These are phyloP conservation scores for Lipomyces anomalus DNA, from an alignment of 805 yeast species.

Conservation along the genomic window DNA sequence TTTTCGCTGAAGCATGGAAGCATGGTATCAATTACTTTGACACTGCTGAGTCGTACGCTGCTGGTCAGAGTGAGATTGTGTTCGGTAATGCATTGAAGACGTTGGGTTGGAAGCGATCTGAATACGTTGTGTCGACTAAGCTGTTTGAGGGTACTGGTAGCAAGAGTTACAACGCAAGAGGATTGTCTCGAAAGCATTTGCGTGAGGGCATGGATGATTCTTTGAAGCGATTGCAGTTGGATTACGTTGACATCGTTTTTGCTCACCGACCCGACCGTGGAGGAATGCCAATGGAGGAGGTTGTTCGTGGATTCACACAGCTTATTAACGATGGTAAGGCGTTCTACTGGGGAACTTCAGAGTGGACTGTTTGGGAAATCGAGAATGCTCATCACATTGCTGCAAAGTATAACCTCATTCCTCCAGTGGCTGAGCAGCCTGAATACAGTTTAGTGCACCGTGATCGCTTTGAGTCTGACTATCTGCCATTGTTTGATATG, in stretches of 20 bases:
- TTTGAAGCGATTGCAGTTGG: slow-evolving; percentile 30
- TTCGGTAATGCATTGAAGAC: slow-evolving; percentile 31
- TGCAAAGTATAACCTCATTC: slow-evolving; percentile 30
- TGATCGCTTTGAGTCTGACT: slow-evolving; percentile 30
- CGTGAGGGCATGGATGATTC: slow-evolving; percentile 30
- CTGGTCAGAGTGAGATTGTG: slow-evolving; percentile 30
- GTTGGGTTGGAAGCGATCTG: slow-evolving; percentile 31
- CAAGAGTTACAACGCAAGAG: slow-evolving; percentile 28
- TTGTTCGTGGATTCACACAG: slow-evolving; percentile 33
- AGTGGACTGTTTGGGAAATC: slow-evolving; percentile 33
- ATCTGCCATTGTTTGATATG: slow-evolving; percentile 28
- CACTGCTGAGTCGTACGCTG: slow-evolving; percentile 30
- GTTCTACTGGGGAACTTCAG: slow-evolving; percentile 33
- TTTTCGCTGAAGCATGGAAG: slow-evolving; percentile 31
- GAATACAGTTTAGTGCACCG: slow-evolving; percentile 29
- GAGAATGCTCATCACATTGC: slow-evolving; percentile 34
- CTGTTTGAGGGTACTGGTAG: slow-evolving; percentile 30
- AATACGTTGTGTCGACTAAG: slow-evolving; percentile 33
- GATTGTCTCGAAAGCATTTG: slow-evolving; percentile 33
- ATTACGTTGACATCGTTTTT: slow-evolving; percentile 32
- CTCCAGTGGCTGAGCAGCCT: slow-evolving; percentile 34
- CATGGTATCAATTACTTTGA: slow-evolving; percentile 33
- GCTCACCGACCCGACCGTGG: slow-evolving; percentile 33
- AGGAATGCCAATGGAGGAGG: slow-evolving; percentile 32
- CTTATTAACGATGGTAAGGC: slow-evolving; percentile 33